Evolutionary conservation across 140 eudicot species (phyloP).

Genomic region (Flaveria floridana): DNA sequence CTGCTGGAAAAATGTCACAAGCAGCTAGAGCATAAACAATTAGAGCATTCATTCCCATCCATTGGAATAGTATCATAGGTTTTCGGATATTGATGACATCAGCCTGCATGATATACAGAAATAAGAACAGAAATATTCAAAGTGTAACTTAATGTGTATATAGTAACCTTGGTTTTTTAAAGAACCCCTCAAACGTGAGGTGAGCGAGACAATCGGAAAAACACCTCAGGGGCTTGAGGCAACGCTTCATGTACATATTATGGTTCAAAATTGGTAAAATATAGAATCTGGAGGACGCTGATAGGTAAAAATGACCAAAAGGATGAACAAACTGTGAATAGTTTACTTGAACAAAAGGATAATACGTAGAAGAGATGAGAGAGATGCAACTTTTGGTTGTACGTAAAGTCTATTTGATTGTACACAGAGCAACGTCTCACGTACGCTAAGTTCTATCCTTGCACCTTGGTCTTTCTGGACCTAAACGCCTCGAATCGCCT

Average conservation of each 20-base stretch:
- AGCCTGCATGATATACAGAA: slow-evolving; percentile 48
- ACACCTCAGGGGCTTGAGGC: neutral
- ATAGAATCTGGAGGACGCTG: too few relatives aligned
- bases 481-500: neutral
- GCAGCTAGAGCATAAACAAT: slow-evolving; percentile 87
- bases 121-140: slow-evolving; percentile 21
- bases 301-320: neutral
- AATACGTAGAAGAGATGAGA: neutral
- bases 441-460: too few relatives aligned
- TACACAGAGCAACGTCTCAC: neutral
- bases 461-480: neutral
- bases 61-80: slow-evolving; percentile 57
- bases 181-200: neutral
- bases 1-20: slow-evolving; percentile 75
- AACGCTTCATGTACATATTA: neutral
- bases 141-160: neutral
- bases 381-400: neutral
- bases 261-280: too few relatives aligned
- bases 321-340: neutral
- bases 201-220: neutral
- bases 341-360: neutral
- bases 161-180: neutral
- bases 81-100: slow-evolving; percentile 60
- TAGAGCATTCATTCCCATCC: slow-evolving; percentile 99
- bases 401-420: neutral